These are phyloP conservation scores for Gracilaria caudata DNA, from an alignment of 23 red algal species.

Conservation along the genomic window DNA sequence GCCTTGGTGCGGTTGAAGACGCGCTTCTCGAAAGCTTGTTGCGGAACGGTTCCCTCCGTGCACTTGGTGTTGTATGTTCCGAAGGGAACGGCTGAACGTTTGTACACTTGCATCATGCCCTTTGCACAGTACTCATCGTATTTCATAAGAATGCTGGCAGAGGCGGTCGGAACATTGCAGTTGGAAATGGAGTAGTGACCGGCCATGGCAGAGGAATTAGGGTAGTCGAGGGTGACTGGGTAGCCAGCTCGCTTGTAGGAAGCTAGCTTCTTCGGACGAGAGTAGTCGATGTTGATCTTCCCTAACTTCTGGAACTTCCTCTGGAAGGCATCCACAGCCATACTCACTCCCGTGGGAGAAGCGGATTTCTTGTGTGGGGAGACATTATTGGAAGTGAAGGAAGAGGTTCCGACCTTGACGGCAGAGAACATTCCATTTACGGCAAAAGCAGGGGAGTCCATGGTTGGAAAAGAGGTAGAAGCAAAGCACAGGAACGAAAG, in stretches of 20 bases:
- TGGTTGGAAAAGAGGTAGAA: not conserved
- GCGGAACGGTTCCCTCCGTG: constrained; percentile 70
- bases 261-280: constrained; percentile 71
- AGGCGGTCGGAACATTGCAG: constrained; percentile 55
- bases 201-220: constrained; percentile 52
- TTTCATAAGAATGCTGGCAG: constrained; percentile 58
- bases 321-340: constrained; percentile 84
- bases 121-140: constrained; percentile 85
- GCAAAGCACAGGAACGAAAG: not conserved
- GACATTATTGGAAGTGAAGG: constrained; percentile 48
- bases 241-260: constrained; percentile 72
- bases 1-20: constrained; percentile 72
- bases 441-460: constrained; percentile 67
- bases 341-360: constrained; percentile 19
- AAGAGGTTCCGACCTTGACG: constrained; percentile 71
- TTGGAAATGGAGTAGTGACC: constrained; percentile 75
- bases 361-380: not conserved
- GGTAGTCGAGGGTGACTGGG: constrained; percentile 63
- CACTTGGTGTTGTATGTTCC: constrained; percentile 80
- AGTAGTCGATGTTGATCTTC: constrained; percentile 77
- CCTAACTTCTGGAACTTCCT: constrained; percentile 66
- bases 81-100: constrained; percentile 68
- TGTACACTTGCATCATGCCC: constrained; percentile 69
- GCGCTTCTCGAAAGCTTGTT: constrained; percentile 69
- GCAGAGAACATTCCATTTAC: constrained; percentile 59